Percentiles rank a stretch among this genome's conserved stretches.
These are phyloP conservation scores for Blumeriella jaapii DNA, from an alignment of 2,329 filamentous ascomycete species.

Conservation along the genomic window DNA sequence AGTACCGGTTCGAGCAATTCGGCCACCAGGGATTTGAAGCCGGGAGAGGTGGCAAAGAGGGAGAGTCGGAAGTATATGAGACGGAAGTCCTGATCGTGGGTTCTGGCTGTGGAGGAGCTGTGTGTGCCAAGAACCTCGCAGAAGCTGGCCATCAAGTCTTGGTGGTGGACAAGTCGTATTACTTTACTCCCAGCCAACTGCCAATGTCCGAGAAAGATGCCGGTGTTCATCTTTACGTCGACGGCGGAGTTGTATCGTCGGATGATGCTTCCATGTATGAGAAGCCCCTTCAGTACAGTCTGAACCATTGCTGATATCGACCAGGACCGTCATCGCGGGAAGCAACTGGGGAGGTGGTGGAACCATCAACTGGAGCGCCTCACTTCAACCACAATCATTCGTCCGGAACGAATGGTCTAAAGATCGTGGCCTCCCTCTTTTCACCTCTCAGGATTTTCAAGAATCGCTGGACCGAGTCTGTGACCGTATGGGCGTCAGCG, in stretches of 20 bases:
- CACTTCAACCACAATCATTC: constrained; percentile 46
- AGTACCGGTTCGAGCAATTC: constrained; percentile 26
- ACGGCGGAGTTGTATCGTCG: constrained; percentile 44
- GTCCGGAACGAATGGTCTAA: constrained; percentile 13
- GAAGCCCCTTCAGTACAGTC: not conserved
- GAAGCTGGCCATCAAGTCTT: constrained; percentile 65
- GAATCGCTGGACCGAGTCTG: constrained; percentile 65
- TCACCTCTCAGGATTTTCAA: constrained; percentile 61
- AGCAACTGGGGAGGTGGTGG: constrained; percentile 77
- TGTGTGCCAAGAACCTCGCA: constrained; percentile 69
- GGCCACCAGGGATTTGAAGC: constrained; percentile 4
- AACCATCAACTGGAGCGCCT: constrained; percentile 73
- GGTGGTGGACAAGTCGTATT: constrained; percentile 73
- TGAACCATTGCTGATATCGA: not conserved
- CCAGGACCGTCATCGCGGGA: constrained; percentile 46
- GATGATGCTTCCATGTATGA: constrained; percentile 48
- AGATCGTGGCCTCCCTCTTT: constrained; percentile 52
- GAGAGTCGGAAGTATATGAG: constrained; percentile 46
- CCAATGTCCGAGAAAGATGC: constrained; percentile 60
- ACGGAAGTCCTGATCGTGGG: constrained; percentile 80
- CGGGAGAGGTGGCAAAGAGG: constrained; percentile 5
- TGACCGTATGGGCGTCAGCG: constrained; percentile 60
- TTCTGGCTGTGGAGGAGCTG: constrained; percentile 75
- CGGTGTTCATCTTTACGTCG: constrained; percentile 55
- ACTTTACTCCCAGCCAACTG: constrained; percentile 59